Evolutionary conservation across 345 rosid species (phyloP).

Genomic region (Bruguiera gymnorhiza): DNA sequence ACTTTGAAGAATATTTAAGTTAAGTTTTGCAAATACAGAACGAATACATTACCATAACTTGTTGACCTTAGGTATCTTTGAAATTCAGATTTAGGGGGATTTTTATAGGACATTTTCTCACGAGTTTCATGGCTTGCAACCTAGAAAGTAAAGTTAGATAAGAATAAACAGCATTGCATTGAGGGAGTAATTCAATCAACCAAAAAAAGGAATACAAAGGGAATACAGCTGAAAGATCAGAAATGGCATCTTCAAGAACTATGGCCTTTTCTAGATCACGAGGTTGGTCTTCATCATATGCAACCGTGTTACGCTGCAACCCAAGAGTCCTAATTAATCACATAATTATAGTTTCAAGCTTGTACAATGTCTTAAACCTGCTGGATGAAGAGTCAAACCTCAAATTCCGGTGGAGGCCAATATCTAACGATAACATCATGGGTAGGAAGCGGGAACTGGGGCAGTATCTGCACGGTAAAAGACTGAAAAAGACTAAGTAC

Average conservation of each 20-base stretch:
- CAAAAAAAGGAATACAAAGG: constrained; percentile 9
- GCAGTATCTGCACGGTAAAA: constrained; percentile 58
- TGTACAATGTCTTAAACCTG: constrained; percentile 7
- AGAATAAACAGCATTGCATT: constrained; percentile 15
- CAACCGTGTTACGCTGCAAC: constrained; percentile 88
- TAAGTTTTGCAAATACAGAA: neutral
- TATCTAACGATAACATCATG: constrained; percentile 89
- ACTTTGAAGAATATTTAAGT: neutral
- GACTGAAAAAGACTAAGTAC: constrained; percentile 10
- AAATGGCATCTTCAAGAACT: constrained; percentile 81
- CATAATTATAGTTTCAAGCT: constrained; percentile 5
- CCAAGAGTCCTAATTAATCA: constrained; percentile 25
- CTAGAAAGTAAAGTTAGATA: constrained; percentile 30
- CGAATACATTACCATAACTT: constrained; percentile 41
- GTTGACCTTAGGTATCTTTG: constrained; percentile 73
- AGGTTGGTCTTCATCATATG: constrained; percentile 73
- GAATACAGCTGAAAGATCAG: constrained; percentile 84
- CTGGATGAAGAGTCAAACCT: constrained; percentile 41
- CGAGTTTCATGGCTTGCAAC: constrained; percentile 51
- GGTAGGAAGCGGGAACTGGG: constrained; percentile 92
- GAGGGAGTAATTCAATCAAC: constrained; percentile 14
- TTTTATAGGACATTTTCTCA: constrained; percentile 53
- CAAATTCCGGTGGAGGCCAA: constrained; percentile 81
- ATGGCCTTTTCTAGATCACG: constrained; percentile 65
- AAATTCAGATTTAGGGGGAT: constrained; percentile 74